Percentiles rank a stretch among this genome's conserved stretches.
Conservation (phyloP, 768 basidiomycete species). For the Hygrocybe punicea region DNA sequence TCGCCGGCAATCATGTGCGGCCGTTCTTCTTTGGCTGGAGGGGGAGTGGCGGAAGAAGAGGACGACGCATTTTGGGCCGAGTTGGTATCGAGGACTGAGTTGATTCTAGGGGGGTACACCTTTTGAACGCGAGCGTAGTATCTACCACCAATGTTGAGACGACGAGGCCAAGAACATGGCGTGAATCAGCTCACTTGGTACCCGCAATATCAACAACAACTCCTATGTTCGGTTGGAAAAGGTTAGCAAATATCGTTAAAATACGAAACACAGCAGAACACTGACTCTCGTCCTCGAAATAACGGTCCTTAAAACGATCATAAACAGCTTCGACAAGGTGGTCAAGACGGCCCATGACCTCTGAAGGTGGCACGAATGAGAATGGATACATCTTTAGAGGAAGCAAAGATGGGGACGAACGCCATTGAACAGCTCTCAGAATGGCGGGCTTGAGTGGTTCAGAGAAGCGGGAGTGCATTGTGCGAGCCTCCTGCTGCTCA, state of each 20-base stretch:
- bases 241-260: not conserved
- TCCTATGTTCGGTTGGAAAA: slow-evolving; percentile 40
- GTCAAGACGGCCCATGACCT: slow-evolving; percentile 95
- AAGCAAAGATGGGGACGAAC: slow-evolving; percentile 53
- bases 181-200: slow-evolving; percentile 59
- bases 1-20: slow-evolving; percentile 76
- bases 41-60: slow-evolving; percentile 39
- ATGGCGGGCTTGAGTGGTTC: slow-evolving; percentile 89
- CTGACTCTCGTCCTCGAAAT: slow-evolving; percentile 88
- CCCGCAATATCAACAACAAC: slow-evolving; percentile 84
- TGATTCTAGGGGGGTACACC: slow-evolving; percentile 66
- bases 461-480: slow-evolving; percentile 88
- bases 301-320: slow-evolving; percentile 95
- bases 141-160: slow-evolving; percentile 38
- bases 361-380: slow-evolving; percentile 41
- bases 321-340: slow-evolving; percentile 92
- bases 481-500: slow-evolving; percentile 84
- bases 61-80: slow-evolving; percentile 14
- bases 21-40: slow-evolving; percentile 44
- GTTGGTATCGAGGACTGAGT: slow-evolving; percentile 46
- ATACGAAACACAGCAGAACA: slow-evolving; percentile 17
- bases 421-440: slow-evolving; percentile 93
- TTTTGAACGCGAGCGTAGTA: slow-evolving; percentile 80
- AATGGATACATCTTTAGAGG: slow-evolving; percentile 13
- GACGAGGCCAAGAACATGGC: not conserved